Percentiles rank a stretch among this genome's conserved stretches.
Evolutionary conservation across 352 stramenopile species (phyloP).

Genomic region (Globisporangium solare): DNA sequence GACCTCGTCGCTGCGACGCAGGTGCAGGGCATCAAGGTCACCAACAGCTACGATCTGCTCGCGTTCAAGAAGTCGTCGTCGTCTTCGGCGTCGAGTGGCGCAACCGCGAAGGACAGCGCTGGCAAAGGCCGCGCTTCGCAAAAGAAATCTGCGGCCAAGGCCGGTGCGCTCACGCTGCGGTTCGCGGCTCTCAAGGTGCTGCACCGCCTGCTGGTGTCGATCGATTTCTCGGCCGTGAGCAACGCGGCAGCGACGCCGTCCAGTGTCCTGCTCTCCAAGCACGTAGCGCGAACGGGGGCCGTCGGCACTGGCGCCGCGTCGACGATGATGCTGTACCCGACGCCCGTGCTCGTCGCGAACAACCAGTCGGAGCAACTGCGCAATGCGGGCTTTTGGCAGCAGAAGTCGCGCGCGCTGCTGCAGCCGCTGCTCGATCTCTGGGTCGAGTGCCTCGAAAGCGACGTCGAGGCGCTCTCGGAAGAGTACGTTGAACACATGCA

Average conservation of each 20-base stretch:
- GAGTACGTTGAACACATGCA: conserved; percentile 70
- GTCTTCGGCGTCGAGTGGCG: conserved; percentile 13
- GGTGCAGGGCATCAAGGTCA: conserved; percentile 70
- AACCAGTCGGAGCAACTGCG: conserved; percentile 30
- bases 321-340: conserved; percentile 54
- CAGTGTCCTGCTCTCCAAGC: not conserved
- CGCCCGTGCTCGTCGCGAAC: conserved; percentile 25
- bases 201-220: conserved; percentile 54
- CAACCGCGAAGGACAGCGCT: not conserved
- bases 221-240: conserved; percentile 22
- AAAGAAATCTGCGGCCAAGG: conserved; percentile 35
- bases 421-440: conserved; percentile 64
- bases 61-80: conserved; percentile 12
- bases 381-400: conserved; percentile 55
- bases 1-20: conserved; percentile 61
- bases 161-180: conserved; percentile 32
- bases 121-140: conserved; percentile 21
- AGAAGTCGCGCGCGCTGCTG: conserved; percentile 58
- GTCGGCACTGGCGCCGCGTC: conserved; percentile 18
- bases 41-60: conserved; percentile 73
- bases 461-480: conserved; percentile 54
- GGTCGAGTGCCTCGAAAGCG: conserved; percentile 64
- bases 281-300: conserved; percentile 9
- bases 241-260: not conserved
- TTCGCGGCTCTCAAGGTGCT: conserved; percentile 65